Percentiles rank a stretch among this genome's conserved stretches.
phyloP scores from a whole-genome alignment of 2,329 filamentous ascomycete species.

The Pseudogymnoascus sp. region DNA sequence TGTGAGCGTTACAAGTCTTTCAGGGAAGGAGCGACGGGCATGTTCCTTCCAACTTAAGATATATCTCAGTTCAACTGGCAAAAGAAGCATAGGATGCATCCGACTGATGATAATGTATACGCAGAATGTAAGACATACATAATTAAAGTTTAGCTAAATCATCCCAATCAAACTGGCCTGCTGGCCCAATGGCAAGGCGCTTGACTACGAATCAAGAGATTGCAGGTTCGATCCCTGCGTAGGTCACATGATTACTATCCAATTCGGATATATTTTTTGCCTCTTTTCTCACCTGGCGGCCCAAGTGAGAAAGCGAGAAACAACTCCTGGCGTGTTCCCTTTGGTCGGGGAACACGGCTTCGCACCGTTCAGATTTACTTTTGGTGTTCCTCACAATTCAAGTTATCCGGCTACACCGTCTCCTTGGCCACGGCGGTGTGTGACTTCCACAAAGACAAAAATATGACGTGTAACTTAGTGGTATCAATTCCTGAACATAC shows the following conservation, averaged over 20 bases:
- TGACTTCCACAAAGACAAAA: neutral
- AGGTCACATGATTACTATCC: conserved; percentile 18
- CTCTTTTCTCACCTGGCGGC: neutral
- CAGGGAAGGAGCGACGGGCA: neutral
- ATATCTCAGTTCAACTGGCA: neutral
- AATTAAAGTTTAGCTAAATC: too few relatives aligned
- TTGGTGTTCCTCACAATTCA: neutral
- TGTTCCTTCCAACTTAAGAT: neutral
- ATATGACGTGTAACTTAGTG: neutral
- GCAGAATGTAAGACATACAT: neutral
- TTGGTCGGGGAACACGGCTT: neutral
- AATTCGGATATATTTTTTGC: neutral
- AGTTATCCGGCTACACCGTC: too few relatives aligned
- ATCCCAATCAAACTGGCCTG: conserved; percentile 16
- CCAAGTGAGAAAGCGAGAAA: neutral
- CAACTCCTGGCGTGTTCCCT: neutral
- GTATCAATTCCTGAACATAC: conserved; percentile 6
- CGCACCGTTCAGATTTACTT: neutral
- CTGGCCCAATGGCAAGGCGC: conserved; percentile 42
- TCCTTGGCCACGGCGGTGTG: neutral
- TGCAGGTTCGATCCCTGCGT: conserved; percentile 37
- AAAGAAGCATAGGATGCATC: neutral
- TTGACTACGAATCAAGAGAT: conserved; percentile 45
- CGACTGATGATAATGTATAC: neutral
- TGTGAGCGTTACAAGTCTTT: neutral